Percentiles rank a stretch among this genome's conserved stretches.
phyloP scores from a whole-genome alignment of 1,284 basidiomycete genomes.

The Tilletiopsis washingtonensis region DNA sequence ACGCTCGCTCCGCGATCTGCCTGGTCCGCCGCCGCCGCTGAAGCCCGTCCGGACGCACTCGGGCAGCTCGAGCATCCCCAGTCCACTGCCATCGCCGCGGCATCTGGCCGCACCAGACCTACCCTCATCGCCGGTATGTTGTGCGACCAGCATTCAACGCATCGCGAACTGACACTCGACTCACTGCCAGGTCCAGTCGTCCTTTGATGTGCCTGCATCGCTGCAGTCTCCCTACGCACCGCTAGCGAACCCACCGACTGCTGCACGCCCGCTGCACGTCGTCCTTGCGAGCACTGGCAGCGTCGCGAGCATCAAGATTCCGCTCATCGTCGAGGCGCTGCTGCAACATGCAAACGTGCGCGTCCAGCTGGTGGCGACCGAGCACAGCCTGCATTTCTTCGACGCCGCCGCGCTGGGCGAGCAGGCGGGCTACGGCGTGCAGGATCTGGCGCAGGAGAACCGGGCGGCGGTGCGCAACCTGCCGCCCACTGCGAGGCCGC shows the following conservation, averaged over 20 bases:
- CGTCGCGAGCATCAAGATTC: constrained; percentile 87
- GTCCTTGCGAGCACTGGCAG: constrained; percentile 82
- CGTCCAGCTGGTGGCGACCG: constrained; percentile 77
- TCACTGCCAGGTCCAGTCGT: too few relatives aligned
- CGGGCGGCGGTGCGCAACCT: constrained; percentile 7
- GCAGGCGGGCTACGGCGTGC: constrained; percentile 6
- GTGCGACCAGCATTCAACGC: too few relatives aligned
- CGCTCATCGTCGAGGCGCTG: constrained; percentile 73
- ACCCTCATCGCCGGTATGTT: too few relatives aligned
- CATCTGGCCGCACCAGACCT: too few relatives aligned
- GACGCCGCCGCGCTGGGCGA: constrained; percentile 46
- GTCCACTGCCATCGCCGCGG: too few relatives aligned
- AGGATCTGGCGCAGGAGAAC: constrained; percentile 24
- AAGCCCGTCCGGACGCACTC: not conserved
- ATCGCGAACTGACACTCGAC: too few relatives aligned
- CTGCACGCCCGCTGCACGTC: constrained; percentile 53
- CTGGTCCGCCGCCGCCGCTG: constrained; percentile 54
- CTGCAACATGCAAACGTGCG: constrained; percentile 66
- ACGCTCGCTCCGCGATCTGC: not conserved
- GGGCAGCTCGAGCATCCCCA: too few relatives aligned
- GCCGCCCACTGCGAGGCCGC: constrained; percentile 48
- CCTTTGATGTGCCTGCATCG: constrained; percentile 21
- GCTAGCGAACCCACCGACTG: constrained; percentile 20
- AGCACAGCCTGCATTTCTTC: constrained; percentile 71
- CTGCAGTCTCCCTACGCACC: constrained; percentile 30